Conservation (phyloP, 352 stramenopile genomes). For the Phytophthora fragariae region DNA sequence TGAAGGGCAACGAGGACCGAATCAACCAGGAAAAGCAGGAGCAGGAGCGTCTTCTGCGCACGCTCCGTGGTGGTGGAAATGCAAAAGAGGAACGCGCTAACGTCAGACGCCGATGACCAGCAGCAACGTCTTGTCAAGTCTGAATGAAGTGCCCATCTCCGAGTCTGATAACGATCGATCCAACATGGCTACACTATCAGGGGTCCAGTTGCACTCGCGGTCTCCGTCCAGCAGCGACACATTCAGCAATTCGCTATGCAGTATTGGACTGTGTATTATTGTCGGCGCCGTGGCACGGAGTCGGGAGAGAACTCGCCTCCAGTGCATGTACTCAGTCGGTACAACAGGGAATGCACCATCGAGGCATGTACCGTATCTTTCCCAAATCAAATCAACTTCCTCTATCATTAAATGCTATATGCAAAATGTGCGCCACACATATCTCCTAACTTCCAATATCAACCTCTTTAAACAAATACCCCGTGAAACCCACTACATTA, state of each 20-base stretch:
- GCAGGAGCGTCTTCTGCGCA: constrained; percentile 45
- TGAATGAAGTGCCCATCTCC: constrained; percentile 17
- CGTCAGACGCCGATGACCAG: constrained; percentile 17
- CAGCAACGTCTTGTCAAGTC: constrained; percentile 10
- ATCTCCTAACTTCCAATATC: too few species aligned
- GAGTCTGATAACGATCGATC: constrained; percentile 25
- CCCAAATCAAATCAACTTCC: too few species aligned
- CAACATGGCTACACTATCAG: constrained; percentile 19
- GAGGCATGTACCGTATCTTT: too few species aligned
- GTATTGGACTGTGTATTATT: background rate
- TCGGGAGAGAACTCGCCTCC: constrained; percentile 18
- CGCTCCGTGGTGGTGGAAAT: constrained; percentile 10
- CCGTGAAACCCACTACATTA: background rate
- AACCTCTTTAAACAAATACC: background rate
- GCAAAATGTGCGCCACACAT: too few species aligned
- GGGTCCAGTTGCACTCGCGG: too few species aligned
- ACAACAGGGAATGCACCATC: too few species aligned
- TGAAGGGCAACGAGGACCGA: constrained; percentile 32
- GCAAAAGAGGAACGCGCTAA: constrained; percentile 3
- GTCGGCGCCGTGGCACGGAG: background rate
- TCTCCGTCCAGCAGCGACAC: too few species aligned
- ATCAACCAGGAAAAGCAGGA: constrained; percentile 45
- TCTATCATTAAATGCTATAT: too few species aligned
- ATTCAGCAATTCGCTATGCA: too few species aligned
- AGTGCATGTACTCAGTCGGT: background rate